These are phyloP conservation scores for Aureobasidium sp. DNA, from an alignment of 2,329 filamentous ascomycete genomes.

Conservation along the genomic window DNA sequence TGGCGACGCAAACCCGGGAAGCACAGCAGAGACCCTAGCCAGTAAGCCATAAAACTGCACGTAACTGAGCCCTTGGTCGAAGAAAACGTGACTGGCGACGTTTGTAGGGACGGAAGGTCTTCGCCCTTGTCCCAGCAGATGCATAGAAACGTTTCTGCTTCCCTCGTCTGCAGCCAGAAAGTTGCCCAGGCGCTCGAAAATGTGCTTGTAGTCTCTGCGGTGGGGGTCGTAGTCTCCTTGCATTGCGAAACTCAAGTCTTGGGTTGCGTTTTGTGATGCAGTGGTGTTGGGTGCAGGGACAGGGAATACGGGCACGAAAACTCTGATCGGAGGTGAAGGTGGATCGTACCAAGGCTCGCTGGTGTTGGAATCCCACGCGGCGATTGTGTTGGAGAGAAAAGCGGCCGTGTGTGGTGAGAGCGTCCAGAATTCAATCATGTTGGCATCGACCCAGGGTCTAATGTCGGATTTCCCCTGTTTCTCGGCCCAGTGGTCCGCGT, in stretches of 20 bases:
- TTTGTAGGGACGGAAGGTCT: constrained; percentile 18
- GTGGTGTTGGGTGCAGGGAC: constrained; percentile 16
- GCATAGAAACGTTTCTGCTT: constrained; percentile 3
- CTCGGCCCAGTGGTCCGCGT: constrained; percentile 20
- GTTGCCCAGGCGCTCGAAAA: constrained; percentile 19
- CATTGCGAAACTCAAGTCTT: constrained; percentile 20
- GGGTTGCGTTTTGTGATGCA: background rate
- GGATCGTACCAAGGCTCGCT: background rate
- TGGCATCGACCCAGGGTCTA: constrained; percentile 18
- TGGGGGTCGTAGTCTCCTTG: constrained; percentile 24
- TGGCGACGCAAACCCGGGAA: constrained; percentile 22
- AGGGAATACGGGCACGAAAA: constrained; percentile 23
- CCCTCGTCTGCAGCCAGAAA: constrained; percentile 14
- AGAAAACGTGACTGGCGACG: constrained; percentile 19
- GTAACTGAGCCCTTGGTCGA: constrained; percentile 21
- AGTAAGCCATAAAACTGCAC: constrained; percentile 23
- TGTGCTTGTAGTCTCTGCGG: constrained; percentile 21
- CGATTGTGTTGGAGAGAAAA: constrained; percentile 17
- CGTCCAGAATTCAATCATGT: constrained; percentile 20
- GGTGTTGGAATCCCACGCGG: constrained; percentile 8
- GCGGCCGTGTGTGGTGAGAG: constrained; percentile 21
- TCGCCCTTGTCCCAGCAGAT: constrained; percentile 13
- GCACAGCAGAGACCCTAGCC: constrained; percentile 20
- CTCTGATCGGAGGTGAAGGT: constrained; percentile 18
- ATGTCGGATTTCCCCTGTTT: constrained; percentile 14